These are phyloP conservation scores for Trichoderma sp. DNA, from an alignment of 2,329 filamentous ascomycete species.

Conservation along the genomic window DNA sequence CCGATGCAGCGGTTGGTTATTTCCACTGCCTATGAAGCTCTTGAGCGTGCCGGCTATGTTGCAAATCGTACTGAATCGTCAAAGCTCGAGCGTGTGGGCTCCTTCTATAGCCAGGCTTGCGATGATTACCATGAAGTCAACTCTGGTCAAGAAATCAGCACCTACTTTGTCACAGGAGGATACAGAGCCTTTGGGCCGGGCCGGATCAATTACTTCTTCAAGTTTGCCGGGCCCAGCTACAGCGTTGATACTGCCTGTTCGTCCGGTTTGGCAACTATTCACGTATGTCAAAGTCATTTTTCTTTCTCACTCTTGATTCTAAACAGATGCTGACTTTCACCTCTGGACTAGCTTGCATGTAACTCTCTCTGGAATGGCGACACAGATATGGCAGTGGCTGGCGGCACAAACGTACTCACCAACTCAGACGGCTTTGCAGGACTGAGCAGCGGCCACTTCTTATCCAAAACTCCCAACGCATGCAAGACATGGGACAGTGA, in stretches of 20 bases:
- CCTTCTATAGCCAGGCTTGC: conserved; percentile 76
- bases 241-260: conserved; percentile 79
- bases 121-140: conserved; percentile 83
- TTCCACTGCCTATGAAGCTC: conserved; percentile 76
- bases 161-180: conserved; percentile 58
- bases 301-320: neutral
- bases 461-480: conserved; percentile 56
- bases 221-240: conserved; percentile 73
- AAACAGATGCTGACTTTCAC: neutral
- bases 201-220: conserved; percentile 78
- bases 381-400: conserved; percentile 79
- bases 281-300: neutral
- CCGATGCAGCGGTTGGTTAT: conserved; percentile 76
- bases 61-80: conserved; percentile 50
- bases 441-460: conserved; percentile 75
- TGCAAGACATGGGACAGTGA: conserved; percentile 78
- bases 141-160: conserved; percentile 66
- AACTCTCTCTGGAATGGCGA: conserved; percentile 60
- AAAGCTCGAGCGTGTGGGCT: conserved; percentile 62
- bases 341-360: conserved; percentile 43
- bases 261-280: conserved; percentile 71
- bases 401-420: conserved; percentile 77
- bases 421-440: conserved; percentile 81
- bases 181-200: conserved; percentile 56
- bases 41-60: conserved; percentile 56